These are phyloP conservation scores for Leptomonas pyrrhocoris DNA, from an alignment of 208 protist species.

Conservation along the genomic window DNA sequence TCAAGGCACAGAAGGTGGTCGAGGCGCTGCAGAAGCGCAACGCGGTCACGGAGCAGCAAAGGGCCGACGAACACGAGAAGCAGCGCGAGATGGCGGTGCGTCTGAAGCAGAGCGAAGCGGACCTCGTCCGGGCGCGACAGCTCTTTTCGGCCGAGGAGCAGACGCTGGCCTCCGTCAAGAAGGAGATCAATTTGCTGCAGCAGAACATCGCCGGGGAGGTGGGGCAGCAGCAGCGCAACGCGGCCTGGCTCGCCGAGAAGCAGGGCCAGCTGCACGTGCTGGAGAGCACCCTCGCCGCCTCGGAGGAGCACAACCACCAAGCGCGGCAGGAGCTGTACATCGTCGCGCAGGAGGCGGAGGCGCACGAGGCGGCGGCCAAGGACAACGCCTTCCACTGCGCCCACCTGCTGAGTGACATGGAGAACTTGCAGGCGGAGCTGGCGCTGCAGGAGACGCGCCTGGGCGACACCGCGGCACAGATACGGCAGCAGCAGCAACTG, in stretches of 20 bases:
- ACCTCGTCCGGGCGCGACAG: slow-evolving; percentile 46
- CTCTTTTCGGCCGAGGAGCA: slow-evolving; percentile 51
- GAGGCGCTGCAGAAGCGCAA: slow-evolving; percentile 78
- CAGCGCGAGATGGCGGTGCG: slow-evolving; percentile 44
- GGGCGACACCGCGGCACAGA: slow-evolving; percentile 59
- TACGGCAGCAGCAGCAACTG: slow-evolving; percentile 76
- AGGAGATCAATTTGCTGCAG: slow-evolving; percentile 82
- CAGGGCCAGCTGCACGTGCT: slow-evolving; percentile 84
- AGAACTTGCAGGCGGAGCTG: slow-evolving; percentile 79
- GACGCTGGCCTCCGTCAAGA: slow-evolving; percentile 38
- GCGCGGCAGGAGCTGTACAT: slow-evolving; percentile 86
- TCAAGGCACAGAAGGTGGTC: slow-evolving; percentile 60
- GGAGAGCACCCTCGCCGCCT: slow-evolving; percentile 86
- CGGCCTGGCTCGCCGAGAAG: slow-evolving; percentile 81
- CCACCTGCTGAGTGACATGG: slow-evolving; percentile 90
- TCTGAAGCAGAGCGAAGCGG: slow-evolving; percentile 49
- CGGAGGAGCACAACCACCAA: slow-evolving; percentile 85
- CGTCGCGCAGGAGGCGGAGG: slow-evolving; percentile 89
- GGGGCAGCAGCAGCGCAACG: slow-evolving; percentile 71
- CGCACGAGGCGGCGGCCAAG: slow-evolving; percentile 79
- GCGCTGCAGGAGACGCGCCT: slow-evolving; percentile 84
- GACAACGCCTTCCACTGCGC: slow-evolving; percentile 64
- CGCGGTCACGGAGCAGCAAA: slow-evolving; percentile 58
- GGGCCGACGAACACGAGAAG: slow-evolving; percentile 59
- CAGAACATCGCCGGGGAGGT: slow-evolving; percentile 60